phyloP scores from a whole-genome alignment of 2,329 filamentous ascomycete genomes.

The Verticillium zaregamsianum region DNA sequence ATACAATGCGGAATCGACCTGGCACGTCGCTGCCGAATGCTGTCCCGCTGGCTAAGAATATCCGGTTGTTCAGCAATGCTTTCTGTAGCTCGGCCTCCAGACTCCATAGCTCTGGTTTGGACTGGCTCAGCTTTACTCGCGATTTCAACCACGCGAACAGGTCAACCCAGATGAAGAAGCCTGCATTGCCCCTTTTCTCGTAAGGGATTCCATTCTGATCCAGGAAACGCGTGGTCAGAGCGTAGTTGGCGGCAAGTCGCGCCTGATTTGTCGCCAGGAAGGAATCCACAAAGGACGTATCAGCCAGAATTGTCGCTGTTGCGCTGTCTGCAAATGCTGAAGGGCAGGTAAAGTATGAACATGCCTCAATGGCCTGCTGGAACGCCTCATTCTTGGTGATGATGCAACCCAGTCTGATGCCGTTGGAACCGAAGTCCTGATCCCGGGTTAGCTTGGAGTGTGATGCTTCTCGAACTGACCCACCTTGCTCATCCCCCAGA shows the following conservation, averaged over 20 bases:
- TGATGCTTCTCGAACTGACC: background rate
- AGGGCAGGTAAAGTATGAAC: constrained; percentile 36
- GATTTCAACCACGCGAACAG: constrained; percentile 34
- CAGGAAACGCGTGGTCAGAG: constrained; percentile 29
- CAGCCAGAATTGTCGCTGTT: constrained; percentile 32
- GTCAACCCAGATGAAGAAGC: constrained; percentile 52
- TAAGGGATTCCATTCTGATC: constrained; percentile 38
- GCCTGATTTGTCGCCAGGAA: constrained; percentile 40
- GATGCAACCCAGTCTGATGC: constrained; percentile 47
- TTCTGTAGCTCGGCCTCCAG: constrained; percentile 16
- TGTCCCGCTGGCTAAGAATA: constrained; percentile 31
- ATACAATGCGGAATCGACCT: constrained; percentile 35
- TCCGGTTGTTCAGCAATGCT: constrained; percentile 21
- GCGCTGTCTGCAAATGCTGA: constrained; percentile 39
- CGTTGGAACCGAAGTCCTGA: constrained; percentile 52
- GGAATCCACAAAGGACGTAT: constrained; percentile 29
- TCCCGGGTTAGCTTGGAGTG: background rate
- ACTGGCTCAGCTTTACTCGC: background rate
- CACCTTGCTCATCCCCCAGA: constrained; percentile 38
- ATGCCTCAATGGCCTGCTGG: constrained; percentile 29
- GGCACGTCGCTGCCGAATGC: constrained; percentile 32
- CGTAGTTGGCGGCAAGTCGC: constrained; percentile 33
- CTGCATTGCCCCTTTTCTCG: constrained; percentile 42
- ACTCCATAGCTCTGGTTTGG: background rate
- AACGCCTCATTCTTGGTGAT: constrained; percentile 37